phyloP scores from a whole-genome alignment of 1,284 basidiomycete species.

The Singerocomus rubriflavus region DNA sequence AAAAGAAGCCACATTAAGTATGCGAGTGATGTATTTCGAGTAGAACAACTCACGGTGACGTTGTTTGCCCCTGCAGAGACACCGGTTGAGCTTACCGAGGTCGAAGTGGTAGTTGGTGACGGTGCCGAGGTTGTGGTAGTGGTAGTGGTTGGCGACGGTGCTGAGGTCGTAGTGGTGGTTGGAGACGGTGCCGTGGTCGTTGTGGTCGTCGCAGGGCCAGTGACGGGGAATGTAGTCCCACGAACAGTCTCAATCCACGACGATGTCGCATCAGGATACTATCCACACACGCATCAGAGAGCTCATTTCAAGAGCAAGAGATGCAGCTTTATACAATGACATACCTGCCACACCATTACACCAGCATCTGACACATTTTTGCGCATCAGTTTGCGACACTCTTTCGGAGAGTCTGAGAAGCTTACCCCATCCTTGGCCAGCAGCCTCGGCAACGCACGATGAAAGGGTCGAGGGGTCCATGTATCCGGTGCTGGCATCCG shows the following conservation, averaged over 20 bases:
- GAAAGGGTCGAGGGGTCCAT: conserved; percentile 53
- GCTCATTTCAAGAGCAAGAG: neutral
- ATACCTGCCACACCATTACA: conserved; percentile 43
- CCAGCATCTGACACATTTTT: conserved; percentile 42
- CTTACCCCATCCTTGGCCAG: conserved; percentile 55
- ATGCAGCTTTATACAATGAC: neutral
- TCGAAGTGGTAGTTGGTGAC: conserved; percentile 13
- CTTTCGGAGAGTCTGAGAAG: neutral
- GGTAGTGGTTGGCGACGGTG: neutral
- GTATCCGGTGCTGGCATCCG: conserved; percentile 58
- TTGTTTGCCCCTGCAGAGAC: conserved; percentile 23
- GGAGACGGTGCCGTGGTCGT: neutral
- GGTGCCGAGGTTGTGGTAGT: neutral
- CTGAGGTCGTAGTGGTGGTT: neutral
- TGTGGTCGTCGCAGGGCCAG: neutral
- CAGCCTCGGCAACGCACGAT: conserved; percentile 51
- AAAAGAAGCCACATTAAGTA: neutral
- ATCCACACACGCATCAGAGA: conserved; percentile 39
- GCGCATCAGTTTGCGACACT: neutral
- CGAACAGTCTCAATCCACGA: conserved; percentile 28
- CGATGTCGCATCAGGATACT: conserved; percentile 26
- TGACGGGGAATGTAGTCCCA: conserved; percentile 23
- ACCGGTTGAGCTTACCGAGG: conserved; percentile 18
- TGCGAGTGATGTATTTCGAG: neutral
- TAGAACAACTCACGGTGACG: conserved; percentile 14